phyloP scores from a whole-genome alignment of 768 basidiomycete species.

The Trichaptum fuscoviolaceum region DNA sequence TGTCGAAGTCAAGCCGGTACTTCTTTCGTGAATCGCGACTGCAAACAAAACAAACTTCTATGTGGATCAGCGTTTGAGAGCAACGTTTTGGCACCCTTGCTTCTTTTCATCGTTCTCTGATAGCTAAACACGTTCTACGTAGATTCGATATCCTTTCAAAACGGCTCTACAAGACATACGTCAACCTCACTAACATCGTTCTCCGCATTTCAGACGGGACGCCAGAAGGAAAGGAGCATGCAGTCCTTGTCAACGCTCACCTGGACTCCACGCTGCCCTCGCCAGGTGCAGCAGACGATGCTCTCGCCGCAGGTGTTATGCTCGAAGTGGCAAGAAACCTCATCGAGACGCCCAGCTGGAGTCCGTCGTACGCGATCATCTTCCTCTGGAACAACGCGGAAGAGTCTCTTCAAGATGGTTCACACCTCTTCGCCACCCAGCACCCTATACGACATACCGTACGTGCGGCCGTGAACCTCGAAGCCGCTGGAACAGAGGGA shows the following conservation, averaged over 20 bases:
- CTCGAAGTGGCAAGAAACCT: conserved; percentile 82
- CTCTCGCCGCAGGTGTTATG: conserved; percentile 85
- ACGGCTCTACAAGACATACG: conserved; percentile 81
- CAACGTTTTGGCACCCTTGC: background rate
- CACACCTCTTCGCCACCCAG: conserved; percentile 89
- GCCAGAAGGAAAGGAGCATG: conserved; percentile 65
- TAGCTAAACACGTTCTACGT: background rate
- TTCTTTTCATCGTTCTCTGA: conserved; percentile 1
- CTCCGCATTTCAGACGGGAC: conserved; percentile 82
- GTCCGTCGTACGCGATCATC: conserved; percentile 54
- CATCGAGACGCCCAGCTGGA: conserved; percentile 59
- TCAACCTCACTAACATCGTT: conserved; percentile 83
- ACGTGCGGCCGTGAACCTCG: conserved; percentile 83
- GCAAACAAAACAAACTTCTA: background rate
- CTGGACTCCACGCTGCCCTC: conserved; percentile 87
- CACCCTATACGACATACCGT: conserved; percentile 70
- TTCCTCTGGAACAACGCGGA: conserved; percentile 86
- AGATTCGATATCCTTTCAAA: conserved; percentile 93
- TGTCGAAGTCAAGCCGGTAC: background rate
- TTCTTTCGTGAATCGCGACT: background rate
- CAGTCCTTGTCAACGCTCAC: conserved; percentile 85
- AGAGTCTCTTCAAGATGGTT: conserved; percentile 92
- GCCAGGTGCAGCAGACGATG: conserved; percentile 88
- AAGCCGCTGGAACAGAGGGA: conserved; percentile 87
- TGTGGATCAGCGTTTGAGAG: no score